A percentile compares a stretch with the other conserved stretches of the same genome.
Evolutionary conservation across 2,329 filamentous ascomycete genomes (phyloP).

Genomic region (Emergomyces pasteurianus): DNA sequence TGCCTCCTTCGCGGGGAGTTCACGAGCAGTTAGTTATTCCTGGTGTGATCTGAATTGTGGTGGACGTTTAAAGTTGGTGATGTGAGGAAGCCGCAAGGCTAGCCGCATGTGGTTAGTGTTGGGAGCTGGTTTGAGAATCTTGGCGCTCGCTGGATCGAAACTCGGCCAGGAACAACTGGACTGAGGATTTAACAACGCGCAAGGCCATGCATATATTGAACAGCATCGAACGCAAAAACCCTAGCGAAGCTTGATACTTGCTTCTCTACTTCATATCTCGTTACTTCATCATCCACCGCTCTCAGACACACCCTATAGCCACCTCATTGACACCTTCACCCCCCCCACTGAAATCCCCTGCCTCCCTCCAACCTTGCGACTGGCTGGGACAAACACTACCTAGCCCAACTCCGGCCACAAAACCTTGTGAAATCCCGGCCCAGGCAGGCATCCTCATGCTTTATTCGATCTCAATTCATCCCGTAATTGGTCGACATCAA

Average conservation of each 20-base stretch:
- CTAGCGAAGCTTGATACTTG: neutral
- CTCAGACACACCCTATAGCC: neutral
- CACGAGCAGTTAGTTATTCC: constrained; percentile 1
- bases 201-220: neutral
- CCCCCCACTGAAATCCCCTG: neutral
- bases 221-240: neutral
- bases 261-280: neutral
- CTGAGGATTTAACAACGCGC: neutral
- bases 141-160: neutral
- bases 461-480: constrained; percentile 9
- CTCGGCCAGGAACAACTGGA: neutral
- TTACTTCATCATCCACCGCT: too few relatives aligned
- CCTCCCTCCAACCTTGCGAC: neutral
- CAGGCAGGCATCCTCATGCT: constrained; percentile 13
- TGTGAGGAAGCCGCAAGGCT: neutral
- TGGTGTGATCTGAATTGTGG: constrained; percentile 4
- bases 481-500: constrained; percentile 8
- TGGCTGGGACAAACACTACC: too few relatives aligned
- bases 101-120: neutral
- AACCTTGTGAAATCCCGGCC: constrained; percentile 7
- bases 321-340: neutral
- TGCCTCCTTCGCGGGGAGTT: neutral
- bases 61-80: neutral
- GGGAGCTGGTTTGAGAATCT: neutral
- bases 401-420: neutral